Conservation (phyloP, 768 basidiomycete genomes). For the Omphalotus guepiniiformis region DNA sequence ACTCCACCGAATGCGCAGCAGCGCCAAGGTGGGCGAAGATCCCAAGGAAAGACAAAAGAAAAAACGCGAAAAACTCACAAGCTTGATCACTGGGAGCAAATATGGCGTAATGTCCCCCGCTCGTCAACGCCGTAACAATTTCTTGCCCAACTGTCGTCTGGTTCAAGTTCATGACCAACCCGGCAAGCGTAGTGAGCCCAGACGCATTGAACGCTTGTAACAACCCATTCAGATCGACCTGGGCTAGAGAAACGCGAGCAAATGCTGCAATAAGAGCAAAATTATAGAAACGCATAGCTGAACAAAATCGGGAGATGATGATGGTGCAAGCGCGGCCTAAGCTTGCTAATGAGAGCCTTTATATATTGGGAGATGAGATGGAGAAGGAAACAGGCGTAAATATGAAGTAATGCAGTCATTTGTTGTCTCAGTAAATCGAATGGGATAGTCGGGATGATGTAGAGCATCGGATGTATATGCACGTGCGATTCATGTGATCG, state of each 20-base stretch:
- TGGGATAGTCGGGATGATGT: no score
- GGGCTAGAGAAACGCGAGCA: conserved; percentile 24
- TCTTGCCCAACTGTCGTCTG: conserved; percentile 36
- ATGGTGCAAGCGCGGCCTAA: no score
- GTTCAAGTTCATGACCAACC: conserved; percentile 37
- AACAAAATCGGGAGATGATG: no score
- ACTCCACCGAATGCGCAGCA: no score
- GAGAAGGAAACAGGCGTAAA: no score
- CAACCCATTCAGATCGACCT: conserved; percentile 24
- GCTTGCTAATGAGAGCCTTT: no score
- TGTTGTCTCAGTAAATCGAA: no score
- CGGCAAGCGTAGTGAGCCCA: conserved; percentile 40
- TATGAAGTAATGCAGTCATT: no score
- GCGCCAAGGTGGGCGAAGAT: no score
- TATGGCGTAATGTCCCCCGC: conserved; percentile 40
- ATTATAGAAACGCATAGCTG: conserved; percentile 4
- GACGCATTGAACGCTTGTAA: conserved; percentile 31
- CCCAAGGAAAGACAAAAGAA: neutral
- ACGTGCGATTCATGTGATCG: no score
- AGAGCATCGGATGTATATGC: no score
- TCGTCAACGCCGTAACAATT: conserved; percentile 39
- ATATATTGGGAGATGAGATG: no score
- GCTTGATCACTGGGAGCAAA: conserved; percentile 58
- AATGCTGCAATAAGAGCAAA: conserved; percentile 16
- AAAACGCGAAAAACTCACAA: conserved; percentile 30